phyloP scores from a whole-genome alignment of 106 monocot genomes.

The Xerophyta viscosa region DNA sequence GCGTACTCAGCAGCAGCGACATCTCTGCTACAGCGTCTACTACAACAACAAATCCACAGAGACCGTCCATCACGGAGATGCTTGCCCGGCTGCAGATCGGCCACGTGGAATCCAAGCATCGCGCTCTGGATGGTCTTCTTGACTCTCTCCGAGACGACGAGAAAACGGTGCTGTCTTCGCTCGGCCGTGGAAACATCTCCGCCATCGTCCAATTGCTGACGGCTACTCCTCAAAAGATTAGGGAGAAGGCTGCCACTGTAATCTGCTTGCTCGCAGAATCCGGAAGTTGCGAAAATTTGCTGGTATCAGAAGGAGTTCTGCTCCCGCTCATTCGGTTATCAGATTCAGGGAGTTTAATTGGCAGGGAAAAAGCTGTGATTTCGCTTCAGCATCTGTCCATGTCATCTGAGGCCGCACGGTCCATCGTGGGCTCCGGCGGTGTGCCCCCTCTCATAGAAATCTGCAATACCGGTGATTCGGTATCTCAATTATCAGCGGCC shows the following conservation, averaged over 20 bases:
- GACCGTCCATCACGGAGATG: too few species aligned
- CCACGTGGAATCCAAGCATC: constrained; percentile 61
- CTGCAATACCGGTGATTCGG: constrained; percentile 44
- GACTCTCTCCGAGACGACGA: constrained; percentile 50
- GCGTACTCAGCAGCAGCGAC: constrained; percentile 27
- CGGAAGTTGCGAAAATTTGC: constrained; percentile 27
- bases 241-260: constrained; percentile 61
- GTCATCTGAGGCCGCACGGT: constrained; percentile 40
- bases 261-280: constrained; percentile 58
- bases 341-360: constrained; percentile 46
- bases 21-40: too few species aligned
- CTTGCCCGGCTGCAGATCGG: constrained; percentile 84
- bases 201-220: constrained; percentile 59
- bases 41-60: too few species aligned
- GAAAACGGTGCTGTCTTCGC: constrained; percentile 28
- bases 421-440: constrained; percentile 58
- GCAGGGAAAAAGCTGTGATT: constrained; percentile 58
- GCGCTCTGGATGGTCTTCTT: constrained; percentile 53
- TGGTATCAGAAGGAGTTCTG: constrained; percentile 60
- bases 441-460: constrained; percentile 44
- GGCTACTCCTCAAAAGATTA: constrained; percentile 27
- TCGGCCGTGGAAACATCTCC: constrained; percentile 41
- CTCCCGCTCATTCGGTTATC: constrained; percentile 56
- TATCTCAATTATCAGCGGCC: constrained; percentile 50
- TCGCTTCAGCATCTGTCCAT: constrained; percentile 62